A percentile compares a stretch with the other conserved stretches of the same genome.
Conservation (phyloP, 1,284 basidiomycete genomes). For the Rhodotorula sp. region DNA sequence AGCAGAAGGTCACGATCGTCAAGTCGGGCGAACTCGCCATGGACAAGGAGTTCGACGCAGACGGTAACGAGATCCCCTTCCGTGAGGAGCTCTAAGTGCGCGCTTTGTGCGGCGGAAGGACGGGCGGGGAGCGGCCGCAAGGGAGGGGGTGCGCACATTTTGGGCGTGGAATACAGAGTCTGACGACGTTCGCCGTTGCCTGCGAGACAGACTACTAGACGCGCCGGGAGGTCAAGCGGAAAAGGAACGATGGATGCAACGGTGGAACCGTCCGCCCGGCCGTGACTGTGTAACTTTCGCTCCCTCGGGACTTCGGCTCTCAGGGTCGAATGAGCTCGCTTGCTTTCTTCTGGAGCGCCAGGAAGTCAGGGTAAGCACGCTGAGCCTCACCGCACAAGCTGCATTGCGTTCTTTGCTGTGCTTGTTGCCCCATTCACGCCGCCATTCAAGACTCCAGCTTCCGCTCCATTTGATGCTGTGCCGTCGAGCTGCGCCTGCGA, state of each 20-base stretch:
- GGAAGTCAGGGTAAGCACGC: no score
- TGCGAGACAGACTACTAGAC: neutral
- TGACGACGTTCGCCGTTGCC: neutral
- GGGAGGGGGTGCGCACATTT: neutral
- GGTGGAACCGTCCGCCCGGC: no score
- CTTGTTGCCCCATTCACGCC: neutral
- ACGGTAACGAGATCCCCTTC: conserved; percentile 84
- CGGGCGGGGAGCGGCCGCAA: neutral
- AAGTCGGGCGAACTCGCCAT: conserved; percentile 73
- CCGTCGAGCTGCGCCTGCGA: neutral
- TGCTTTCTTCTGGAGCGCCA: no score
- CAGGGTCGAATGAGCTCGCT: no score
- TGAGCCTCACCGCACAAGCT: neutral
- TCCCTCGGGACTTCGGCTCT: no score
- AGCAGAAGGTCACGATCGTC: conserved; percentile 70
- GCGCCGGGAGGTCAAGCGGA: no score
- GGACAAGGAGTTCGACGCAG: conserved; percentile 62
- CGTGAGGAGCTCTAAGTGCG: conserved; percentile 79
- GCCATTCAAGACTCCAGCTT: no score
- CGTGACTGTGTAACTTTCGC: no score
- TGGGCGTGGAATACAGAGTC: neutral
- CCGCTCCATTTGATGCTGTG: neutral
- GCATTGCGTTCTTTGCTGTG: neutral
- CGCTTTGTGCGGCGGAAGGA: neutral
- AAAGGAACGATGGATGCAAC: no score